A percentile compares a stretch with the other conserved stretches of the same genome.
These are phyloP conservation scores for Aureobasidium subglaciale DNA, from an alignment of 2,329 filamentous ascomycete genomes.

Conservation along the genomic window DNA sequence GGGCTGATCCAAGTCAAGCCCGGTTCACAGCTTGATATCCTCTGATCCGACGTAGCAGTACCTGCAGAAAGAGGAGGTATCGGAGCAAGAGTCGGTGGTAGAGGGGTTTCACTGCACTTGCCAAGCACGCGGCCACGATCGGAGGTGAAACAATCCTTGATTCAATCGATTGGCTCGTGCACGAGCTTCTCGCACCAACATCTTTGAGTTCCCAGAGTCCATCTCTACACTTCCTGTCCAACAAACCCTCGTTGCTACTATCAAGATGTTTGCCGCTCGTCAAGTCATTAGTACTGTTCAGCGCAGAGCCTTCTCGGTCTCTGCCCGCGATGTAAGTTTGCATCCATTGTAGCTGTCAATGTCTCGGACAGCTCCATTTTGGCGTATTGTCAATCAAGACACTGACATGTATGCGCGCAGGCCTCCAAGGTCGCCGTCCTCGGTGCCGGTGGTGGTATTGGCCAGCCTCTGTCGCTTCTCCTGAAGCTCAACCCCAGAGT, in stretches of 20 bases:
- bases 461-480: conserved; percentile 93
- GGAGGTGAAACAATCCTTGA: neutral
- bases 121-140: neutral
- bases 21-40: neutral
- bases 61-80: neutral
- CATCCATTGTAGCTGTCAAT: conserved; percentile 10
- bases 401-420: conserved; percentile 41
- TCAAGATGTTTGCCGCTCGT: conserved; percentile 65
- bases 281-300: conserved; percentile 43
- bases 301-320: conserved; percentile 47
- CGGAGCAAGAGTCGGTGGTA: neutral
- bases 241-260: conserved; percentile 4
- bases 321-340: conserved; percentile 43
- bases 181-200: conserved; percentile 7
- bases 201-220: conserved; percentile 8
- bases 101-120: neutral
- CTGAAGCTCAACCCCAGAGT: conserved; percentile 98
- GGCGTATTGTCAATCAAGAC: neutral
- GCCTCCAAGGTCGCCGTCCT: conserved; percentile 96
- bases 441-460: conserved; percentile 95
- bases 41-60: neutral
- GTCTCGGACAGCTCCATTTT: neutral
- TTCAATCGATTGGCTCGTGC: neutral
- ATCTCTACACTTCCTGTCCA: conserved; percentile 6
- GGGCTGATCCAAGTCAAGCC: no score